These are phyloP conservation scores for Didymella segeticola DNA, from an alignment of 2,329 filamentous ascomycete species.

Conservation along the genomic window DNA sequence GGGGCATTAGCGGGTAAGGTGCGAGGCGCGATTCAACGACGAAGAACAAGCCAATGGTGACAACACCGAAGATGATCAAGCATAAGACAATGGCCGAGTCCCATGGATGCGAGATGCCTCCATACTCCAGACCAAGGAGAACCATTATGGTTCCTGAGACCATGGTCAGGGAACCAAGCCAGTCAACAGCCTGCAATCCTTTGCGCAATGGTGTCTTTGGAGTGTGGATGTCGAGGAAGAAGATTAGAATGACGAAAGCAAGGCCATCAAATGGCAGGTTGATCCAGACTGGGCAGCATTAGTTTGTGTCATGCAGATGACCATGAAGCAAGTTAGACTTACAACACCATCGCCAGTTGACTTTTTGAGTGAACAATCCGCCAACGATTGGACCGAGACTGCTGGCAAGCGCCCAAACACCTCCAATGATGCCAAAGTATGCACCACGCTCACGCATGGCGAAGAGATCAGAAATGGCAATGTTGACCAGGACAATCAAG, in stretches of 20 bases:
- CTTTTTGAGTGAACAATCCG: slow-evolving; percentile 68
- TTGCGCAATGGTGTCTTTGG: slow-evolving; percentile 67
- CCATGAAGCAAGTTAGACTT: too few species aligned
- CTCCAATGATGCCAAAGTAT: slow-evolving; percentile 70
- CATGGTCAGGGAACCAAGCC: slow-evolving; percentile 69
- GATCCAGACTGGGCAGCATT: too few species aligned
- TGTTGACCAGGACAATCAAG: slow-evolving; percentile 68
- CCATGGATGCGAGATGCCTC: slow-evolving; percentile 78
- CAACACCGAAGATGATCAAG: slow-evolving; percentile 74
- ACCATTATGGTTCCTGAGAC: slow-evolving; percentile 84
- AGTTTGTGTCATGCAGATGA: too few species aligned
- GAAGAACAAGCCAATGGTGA: slow-evolving; percentile 70
- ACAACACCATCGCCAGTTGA: slow-evolving; percentile 67
- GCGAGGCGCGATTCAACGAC: slow-evolving; percentile 76
- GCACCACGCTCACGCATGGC: slow-evolving; percentile 64
- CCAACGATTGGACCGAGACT: slow-evolving; percentile 72
- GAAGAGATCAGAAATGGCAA: slow-evolving; percentile 69
- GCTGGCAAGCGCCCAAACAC: slow-evolving; percentile 71
- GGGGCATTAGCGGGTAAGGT: slow-evolving; percentile 78
- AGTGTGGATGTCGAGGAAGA: slow-evolving; percentile 71
- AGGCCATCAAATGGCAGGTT: slow-evolving; percentile 69
- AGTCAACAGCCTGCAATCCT: slow-evolving; percentile 70
- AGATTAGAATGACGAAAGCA: slow-evolving; percentile 62
- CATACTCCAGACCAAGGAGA: slow-evolving; percentile 84
- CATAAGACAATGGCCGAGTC: slow-evolving; percentile 76